Evolutionary conservation across 306 rosid genomes (phyloP).

Genomic region (Quercus suber): DNA sequence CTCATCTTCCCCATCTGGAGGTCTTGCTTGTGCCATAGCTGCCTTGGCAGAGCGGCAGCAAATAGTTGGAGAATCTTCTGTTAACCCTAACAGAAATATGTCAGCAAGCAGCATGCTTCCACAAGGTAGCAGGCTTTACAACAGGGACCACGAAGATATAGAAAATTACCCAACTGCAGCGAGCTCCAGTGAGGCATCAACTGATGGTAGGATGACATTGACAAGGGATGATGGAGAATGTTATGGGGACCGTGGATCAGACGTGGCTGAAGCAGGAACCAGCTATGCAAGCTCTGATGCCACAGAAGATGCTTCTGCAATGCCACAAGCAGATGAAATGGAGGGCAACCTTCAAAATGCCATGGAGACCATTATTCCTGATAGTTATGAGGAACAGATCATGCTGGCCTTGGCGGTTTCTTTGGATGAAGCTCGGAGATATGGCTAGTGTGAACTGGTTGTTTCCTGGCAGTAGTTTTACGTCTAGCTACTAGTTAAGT

Average conservation of each 20-base stretch:
- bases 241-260: slow-evolving; percentile 50
- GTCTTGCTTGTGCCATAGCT: slow-evolving; percentile 96
- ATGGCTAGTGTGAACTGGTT: slow-evolving; percentile 50
- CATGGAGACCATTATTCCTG: slow-evolving; percentile 63
- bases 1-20: slow-evolving; percentile 86
- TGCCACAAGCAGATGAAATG: slow-evolving; percentile 43
- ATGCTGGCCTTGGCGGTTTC: slow-evolving; percentile 98
- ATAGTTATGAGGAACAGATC: slow-evolving; percentile 97
- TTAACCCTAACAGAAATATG: slow-evolving; percentile 35
- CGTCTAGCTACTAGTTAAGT: slow-evolving; percentile 20
- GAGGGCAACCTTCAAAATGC: slow-evolving; percentile 51
- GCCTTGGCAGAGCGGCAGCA: slow-evolving; percentile 99
- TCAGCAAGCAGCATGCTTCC: slow-evolving; percentile 48
- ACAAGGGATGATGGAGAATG: slow-evolving; percentile 54
- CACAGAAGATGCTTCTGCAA: slow-evolving; percentile 42
- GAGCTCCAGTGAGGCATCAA: slow-evolving; percentile 36
- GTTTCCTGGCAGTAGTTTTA: slow-evolving; percentile 72
- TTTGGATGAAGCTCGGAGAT: slow-evolving; percentile 76
- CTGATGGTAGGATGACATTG: slow-evolving; percentile 33
- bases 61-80: slow-evolving; percentile 56
- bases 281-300: slow-evolving; percentile 56
- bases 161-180: slow-evolving; percentile 50
- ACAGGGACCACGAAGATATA: slow-evolving; percentile 45
- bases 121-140: slow-evolving; percentile 55
- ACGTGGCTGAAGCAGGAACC: slow-evolving; percentile 54